Base-by-base conservation (phyloP, 352 stramenopile species). In the Halophytophthora polymorphica region DNA sequence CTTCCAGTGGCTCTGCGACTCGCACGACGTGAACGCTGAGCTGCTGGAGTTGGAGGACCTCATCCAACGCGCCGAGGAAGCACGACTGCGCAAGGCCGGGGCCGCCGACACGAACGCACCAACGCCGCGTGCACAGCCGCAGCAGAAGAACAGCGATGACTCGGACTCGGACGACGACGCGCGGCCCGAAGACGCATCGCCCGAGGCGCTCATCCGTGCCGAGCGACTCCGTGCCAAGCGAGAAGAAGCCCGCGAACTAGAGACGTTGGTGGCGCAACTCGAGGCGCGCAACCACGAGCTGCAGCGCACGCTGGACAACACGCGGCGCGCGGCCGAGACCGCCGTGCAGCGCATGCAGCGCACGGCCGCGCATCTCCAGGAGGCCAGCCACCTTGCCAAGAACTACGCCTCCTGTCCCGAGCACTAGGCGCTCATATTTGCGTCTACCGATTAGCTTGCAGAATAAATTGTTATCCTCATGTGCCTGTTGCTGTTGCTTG, bases 141-240 rank as follows among this genome's bases (percentile, higher is more conserved):
- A 53, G 2, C 6, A 59, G 10, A 36, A 39, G 35, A n/a, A 61
- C 25, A 31, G 25, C 25, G 25, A 31, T 8, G 25, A 31, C 25
- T 31, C 25, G 14, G 14, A 61, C 15, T 35, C 51, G 8, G 31
- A 61, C 2, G 17, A 57, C 3, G 47, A 54, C 3, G 21, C 39
- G 22, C 36, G 45, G 22, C 15, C 45, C 11, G 49, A 61, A 2
- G 42, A 50, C 2, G 44, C 46, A 25, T 55, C 72, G 11, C 77
- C 77, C 1, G 64, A 74, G 25, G 56, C 68, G 14, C 48, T 75
- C 11, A 66, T 88, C 29, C 61, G 66, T 1, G 56, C 50, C 1
- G 71, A 86, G 50, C 56, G 69, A 13, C 56, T 83, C 22, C 70
- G 64, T 33, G 73, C 75, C 28, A 77, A 86, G 45, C 70, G 78